phyloP scores from a whole-genome alignment of 257 asterid species.

The Echites panduratus region DNA sequence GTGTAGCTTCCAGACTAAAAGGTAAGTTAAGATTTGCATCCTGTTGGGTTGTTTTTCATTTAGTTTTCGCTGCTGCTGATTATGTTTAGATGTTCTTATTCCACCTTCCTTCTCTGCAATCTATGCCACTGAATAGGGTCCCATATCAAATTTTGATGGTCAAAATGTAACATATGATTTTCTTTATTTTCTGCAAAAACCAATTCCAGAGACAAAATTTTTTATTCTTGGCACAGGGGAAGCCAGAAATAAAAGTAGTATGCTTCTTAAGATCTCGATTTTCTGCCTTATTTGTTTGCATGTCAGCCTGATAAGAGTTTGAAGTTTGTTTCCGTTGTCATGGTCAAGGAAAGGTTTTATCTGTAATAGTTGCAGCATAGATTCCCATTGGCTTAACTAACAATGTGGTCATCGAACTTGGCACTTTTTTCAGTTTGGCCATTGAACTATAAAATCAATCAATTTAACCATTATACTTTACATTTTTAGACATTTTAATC shows the following conservation, averaged over 20 bases:
- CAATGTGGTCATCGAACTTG: too few relatives aligned
- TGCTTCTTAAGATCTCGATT: neutral
- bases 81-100: neutral
- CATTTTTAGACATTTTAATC: too few relatives aligned
- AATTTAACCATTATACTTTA: too few relatives aligned
- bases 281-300: neutral
- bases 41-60: neutral
- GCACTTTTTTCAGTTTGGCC: too few relatives aligned
- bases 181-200: neutral
- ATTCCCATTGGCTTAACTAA: too few relatives aligned
- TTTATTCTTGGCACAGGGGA: neutral
- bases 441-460: too few relatives aligned
- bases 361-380: neutral
- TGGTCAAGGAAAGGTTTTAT: neutral
- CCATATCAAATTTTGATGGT: neutral
- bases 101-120: neutral
- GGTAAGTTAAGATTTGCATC: slow-evolving; percentile 34
- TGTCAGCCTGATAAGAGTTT: neutral
- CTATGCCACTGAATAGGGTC: neutral
- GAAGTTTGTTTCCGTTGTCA: neutral
- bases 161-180: neutral
- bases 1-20: slow-evolving; percentile 76
- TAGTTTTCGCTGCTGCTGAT: neutral
- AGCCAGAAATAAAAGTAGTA: neutral
- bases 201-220: neutral